Base-by-base conservation (phyloP, 1,284 basidiomycete genomes). In the Cryptococcus sp. region DNA sequence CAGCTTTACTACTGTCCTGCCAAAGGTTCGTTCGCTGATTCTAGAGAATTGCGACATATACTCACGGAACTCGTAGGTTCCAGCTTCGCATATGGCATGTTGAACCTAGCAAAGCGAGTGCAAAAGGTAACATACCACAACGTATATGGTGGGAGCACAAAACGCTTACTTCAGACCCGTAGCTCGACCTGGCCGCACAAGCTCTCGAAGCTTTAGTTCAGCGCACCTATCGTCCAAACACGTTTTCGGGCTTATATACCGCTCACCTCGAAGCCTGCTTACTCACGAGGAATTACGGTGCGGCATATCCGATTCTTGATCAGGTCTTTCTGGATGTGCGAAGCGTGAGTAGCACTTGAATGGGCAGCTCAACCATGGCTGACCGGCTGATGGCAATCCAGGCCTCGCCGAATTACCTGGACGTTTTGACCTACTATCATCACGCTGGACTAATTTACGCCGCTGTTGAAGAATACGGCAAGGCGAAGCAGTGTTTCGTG, bases 341-440 rank as follows among this genome's bases (percentile, higher is more conserved):
- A 41, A 50, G 55, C 30, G 72, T 72, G 51, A 65, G 70, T 30
- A 50, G 6, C 17, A 38, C 47, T 17, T 13, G 13, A 35, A 8
- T 8, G 10, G 30, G 5, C 8, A 35, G 30, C 13, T 35, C 13
- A 5, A 30, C 17, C 23, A 20, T 47, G 7, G 25, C 41, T 30
- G 15, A n/a, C 51, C 23, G 16, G 43, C 46, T 54, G 40, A 53
- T 13, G 0, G 15, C 30, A 11, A 17, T n/a, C 2, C 43, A 68
- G 68, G 51, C 56, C 7, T 40, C 30, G 50, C 65, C 57, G 16
- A 60, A 54, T 10, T 72, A 76, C 51, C 62, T 72, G 22, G 74
- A 78, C 49, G 60, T 76, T 16, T 52, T 78, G 19, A 70, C 75
- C 2, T 78, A 65, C 62, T 69, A 73, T 56, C 72, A 76, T 59